Percentiles rank a stretch among this genome's conserved stretches.
These are phyloP conservation scores for Puccinia triticina DNA, from an alignment of 1,284 basidiomycete species.

Conservation along the genomic window DNA sequence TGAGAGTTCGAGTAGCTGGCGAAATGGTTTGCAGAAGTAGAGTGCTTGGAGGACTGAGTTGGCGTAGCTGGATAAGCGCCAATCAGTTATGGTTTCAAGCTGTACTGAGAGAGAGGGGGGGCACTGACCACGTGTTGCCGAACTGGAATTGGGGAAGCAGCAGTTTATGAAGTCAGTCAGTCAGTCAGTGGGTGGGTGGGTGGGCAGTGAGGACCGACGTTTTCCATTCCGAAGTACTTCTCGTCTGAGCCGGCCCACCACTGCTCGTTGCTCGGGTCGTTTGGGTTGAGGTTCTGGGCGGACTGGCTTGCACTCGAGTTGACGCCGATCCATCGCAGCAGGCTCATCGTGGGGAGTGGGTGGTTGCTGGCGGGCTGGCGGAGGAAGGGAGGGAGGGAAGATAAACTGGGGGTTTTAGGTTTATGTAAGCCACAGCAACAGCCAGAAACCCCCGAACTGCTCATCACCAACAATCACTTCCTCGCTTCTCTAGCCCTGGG, in stretches of 20 bases:
- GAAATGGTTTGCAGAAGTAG: conserved; percentile 82
- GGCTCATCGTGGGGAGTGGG: conserved; percentile 52
- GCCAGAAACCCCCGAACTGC: no score
- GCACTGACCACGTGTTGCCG: conserved; percentile 36
- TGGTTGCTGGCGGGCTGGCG: no score
- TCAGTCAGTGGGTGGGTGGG: conserved; percentile 73
- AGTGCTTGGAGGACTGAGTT: conserved; percentile 96
- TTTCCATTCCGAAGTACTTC: conserved; percentile 79
- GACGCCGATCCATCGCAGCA: conserved; percentile 56
- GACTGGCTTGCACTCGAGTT: conserved; percentile 52
- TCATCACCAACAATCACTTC: no score
- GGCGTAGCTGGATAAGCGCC: conserved; percentile 80
- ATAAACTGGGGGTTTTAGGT: no score
- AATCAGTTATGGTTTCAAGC: conserved; percentile 95
- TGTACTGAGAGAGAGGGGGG: conserved; percentile 78
- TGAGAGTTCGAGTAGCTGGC: conserved; percentile 69
- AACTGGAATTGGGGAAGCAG: conserved; percentile 7
- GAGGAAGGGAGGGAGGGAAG: no score
- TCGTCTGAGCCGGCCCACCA: conserved; percentile 57
- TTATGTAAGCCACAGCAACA: no score
- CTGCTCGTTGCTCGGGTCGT: conserved; percentile 22
- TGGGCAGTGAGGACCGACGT: conserved; percentile 67
- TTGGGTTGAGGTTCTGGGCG: conserved; percentile 37
- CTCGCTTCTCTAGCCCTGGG: no score
- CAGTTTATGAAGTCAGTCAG: conserved; percentile 56